Base-by-base conservation (phyloP, 805 yeast species). In the Maudiozyma pseudohumilis region DNA sequence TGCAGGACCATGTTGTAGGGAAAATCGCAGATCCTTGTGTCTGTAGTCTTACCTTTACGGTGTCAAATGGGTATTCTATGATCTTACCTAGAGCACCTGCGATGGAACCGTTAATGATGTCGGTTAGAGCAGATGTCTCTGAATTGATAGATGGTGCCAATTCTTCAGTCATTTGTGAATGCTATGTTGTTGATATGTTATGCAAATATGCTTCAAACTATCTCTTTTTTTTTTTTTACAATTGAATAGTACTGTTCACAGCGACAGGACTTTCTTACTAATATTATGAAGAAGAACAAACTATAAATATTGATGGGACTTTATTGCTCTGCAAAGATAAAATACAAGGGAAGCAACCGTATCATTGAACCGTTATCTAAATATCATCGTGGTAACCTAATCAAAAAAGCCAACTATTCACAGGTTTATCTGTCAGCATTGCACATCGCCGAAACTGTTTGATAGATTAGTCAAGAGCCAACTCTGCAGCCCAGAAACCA, bases 31-130 rank as follows among this genome's bases (percentile, higher is more conserved):
- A 69, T 8, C 87, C 80, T 52, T 83, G 92, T 1, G 86, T 74
- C 53, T 81, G 89, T 24, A 89, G 66, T 41, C 96, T 68, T 4
- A 88, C 97, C 58, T 88, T 89, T 29, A 87, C 70, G 0, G 96
- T 89, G 52, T 88, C 97, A 48, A 88, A 86, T 0, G 97, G 97
- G 50, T 78, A 87, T 59, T 88, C 96, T 12, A 88, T 72, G 21
- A 82, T 50, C 55, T 89, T 89, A 2, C 95, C 96, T 4, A 76
- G 59, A 40, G 85, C 79, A 11, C 96, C 96, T 1, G 96, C 67
- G 5, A 64, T 52, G 9, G 67, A 64, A 6, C 69, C 68, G 45
- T 54, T 60, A 5, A 59, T 35, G 7, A 64, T 52, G 38, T 64
- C 68, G 21, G 53, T 52, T 13, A 61, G 34, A 6, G 64, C 61